Percentiles rank a stretch among this genome's conserved stretches.
Evolutionary conservation across 2,329 filamentous ascomycete species (phyloP).

Genomic region (Fusarium sp.): DNA sequence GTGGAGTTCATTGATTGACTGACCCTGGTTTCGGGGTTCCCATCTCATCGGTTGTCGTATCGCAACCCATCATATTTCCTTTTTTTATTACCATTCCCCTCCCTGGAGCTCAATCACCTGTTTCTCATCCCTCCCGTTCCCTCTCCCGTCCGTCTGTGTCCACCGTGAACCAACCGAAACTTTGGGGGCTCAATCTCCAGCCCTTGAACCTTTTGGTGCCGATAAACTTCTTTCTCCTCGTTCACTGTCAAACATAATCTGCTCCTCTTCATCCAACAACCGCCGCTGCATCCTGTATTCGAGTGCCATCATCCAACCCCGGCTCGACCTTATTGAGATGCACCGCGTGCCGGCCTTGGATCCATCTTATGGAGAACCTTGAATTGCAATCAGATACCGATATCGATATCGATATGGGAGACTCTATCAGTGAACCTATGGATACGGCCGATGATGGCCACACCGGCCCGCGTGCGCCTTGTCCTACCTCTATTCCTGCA

Average conservation of each 20-base stretch:
- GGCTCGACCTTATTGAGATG: constrained; percentile 35
- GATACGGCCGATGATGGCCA: constrained; percentile 38
- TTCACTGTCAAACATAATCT: background rate
- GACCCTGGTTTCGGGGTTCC: constrained; percentile 31
- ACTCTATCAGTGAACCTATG: constrained; percentile 41
- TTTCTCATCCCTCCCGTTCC: constrained; percentile 37
- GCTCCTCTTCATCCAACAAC: background rate
- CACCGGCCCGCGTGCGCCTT: constrained; percentile 26
- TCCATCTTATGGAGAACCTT: constrained; percentile 38
- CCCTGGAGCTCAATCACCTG: constrained; percentile 42
- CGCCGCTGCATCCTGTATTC: background rate
- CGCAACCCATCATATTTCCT: constrained; percentile 24
- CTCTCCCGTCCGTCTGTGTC: constrained; percentile 11
- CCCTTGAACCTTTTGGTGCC: constrained; percentile 14
- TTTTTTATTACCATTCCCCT: constrained; percentile 44
- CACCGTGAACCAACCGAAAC: constrained; percentile 16
- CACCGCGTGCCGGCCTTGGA: constrained; percentile 34
- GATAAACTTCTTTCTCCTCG: constrained; percentile 15
- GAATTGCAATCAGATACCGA: constrained; percentile 35
- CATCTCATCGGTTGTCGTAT: constrained; percentile 14
- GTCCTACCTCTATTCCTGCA: constrained; percentile 31
- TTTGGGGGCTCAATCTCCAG: constrained; percentile 14
- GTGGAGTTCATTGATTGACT: constrained; percentile 13
- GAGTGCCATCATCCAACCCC: background rate
- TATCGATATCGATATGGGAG: constrained; percentile 30